Percentiles rank a stretch among this genome's conserved stretches.
Evolutionary conservation across 1,284 basidiomycete genomes (phyloP).

Genomic region (Fomitopsis pinicola): DNA sequence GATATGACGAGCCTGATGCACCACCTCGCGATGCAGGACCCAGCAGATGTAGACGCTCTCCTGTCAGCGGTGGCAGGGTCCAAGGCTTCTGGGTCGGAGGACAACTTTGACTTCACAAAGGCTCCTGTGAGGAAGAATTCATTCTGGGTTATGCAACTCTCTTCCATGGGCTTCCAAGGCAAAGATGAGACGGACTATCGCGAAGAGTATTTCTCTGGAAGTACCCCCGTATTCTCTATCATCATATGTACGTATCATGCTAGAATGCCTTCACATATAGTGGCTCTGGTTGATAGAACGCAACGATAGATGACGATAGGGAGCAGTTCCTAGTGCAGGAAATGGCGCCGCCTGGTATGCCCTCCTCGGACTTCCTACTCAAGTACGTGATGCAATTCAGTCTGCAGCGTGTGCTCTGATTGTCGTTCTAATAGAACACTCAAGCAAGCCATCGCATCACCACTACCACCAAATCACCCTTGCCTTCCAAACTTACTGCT

Average conservation of each 20-base stretch:
- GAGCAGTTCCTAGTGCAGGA: conserved; percentile 11
- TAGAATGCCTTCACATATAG: conserved; percentile 11
- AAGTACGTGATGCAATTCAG: conserved; percentile 16
- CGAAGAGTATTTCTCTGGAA: conserved; percentile 12
- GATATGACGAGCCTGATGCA: conserved; percentile 4
- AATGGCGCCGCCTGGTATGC: conserved; percentile 19
- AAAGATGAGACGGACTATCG: neutral
- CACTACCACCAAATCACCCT: conserved; percentile 27
- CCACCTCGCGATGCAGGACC: conserved; percentile 8
- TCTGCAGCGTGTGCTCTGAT: neutral
- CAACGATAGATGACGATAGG: conserved; percentile 21
- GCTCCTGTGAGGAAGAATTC: conserved; percentile 23
- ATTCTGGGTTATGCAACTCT: conserved; percentile 31
- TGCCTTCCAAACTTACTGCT: conserved; percentile 29
- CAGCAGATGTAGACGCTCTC: conserved; percentile 4
- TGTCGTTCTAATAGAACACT: conserved; percentile 20
- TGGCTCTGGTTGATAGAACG: neutral
- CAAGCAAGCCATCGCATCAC: conserved; percentile 29
- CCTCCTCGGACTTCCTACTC: conserved; percentile 25
- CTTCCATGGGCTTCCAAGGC: conserved; percentile 12
- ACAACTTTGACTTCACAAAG: conserved; percentile 25
- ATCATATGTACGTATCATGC: conserved; percentile 28
- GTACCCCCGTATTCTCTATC: conserved; percentile 18
- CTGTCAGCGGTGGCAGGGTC: conserved; percentile 1
- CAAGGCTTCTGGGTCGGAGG: neutral